Percentiles rank a stretch among this genome's conserved stretches.
These are phyloP conservation scores for Aspergillus tamarii DNA, from an alignment of 2,329 filamentous ascomycete species.

Conservation along the genomic window DNA sequence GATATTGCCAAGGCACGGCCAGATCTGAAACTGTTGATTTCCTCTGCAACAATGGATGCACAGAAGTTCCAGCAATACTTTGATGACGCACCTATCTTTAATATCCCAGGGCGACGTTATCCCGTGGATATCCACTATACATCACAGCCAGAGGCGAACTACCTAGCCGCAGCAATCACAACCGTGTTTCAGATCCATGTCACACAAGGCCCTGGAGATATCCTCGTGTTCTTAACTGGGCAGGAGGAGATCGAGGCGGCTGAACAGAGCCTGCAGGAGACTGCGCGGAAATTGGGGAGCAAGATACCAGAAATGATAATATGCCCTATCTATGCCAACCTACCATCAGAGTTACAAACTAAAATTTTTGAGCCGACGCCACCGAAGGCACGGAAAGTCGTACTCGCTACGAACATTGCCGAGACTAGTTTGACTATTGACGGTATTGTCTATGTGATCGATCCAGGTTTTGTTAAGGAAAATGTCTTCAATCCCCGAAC, in stretches of 20 bases:
- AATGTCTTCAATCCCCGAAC: constrained; percentile 90
- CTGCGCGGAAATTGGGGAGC: constrained; percentile 80
- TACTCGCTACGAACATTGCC: constrained; percentile 94
- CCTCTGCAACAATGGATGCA: constrained; percentile 91
- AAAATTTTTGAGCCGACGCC: constrained; percentile 96
- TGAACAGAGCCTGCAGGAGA: constrained; percentile 81
- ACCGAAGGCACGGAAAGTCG: constrained; percentile 81
- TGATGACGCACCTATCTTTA: constrained; percentile 90
- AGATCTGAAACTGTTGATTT: constrained; percentile 88
- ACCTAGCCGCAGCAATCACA: constrained; percentile 85
- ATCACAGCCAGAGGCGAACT: constrained; percentile 88
- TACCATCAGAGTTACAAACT: constrained; percentile 86
- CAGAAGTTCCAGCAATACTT: constrained; percentile 92
- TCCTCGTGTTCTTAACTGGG: constrained; percentile 91
- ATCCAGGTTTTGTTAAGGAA: constrained; percentile 93
- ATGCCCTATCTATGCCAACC: constrained; percentile 90
- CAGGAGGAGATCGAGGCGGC: constrained; percentile 95
- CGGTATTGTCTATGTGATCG: constrained; percentile 93
- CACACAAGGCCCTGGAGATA: constrained; percentile 81
- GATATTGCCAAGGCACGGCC: constrained; percentile 81
- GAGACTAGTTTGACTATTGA: constrained; percentile 96
- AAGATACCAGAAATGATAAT: constrained; percentile 86
- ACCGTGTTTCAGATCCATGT: constrained; percentile 96
- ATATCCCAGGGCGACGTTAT: constrained; percentile 85
- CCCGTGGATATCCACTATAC: constrained; percentile 93